Evolutionary conservation across 768 basidiomycete species (phyloP), one percentile per base, ranked within the genome.

Genomic region (Amanita inopinata): DNA sequence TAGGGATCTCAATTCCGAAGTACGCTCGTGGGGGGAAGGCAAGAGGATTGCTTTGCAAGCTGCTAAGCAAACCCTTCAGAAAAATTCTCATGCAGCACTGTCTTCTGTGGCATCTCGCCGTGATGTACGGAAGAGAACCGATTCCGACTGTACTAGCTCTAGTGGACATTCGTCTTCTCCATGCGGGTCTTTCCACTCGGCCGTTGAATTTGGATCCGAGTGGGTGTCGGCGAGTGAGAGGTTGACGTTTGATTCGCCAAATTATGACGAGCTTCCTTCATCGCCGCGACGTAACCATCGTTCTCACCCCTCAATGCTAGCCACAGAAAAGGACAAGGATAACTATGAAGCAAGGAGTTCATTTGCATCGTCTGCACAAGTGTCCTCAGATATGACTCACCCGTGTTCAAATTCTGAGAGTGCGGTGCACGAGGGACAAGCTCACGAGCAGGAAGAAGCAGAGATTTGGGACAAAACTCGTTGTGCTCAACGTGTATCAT

Each of bases 391-490:
- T 19, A 10, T 33, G 56, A 58, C 20, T 42, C 49, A 3, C 11
- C 17, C n/a, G 11, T 20, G 15, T 17, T 27, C 41, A 5, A 31
- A 11, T 33, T 9, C 15, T 7, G 40, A 24, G 7, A 31, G 17
- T 11, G 9, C 12, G 11, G 10, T 15, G 31, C 6, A 28, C 14
- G 14, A n/a, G n/a, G n/a, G n/a, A 19, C 14, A 30, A 15, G n/a
- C n/a, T 17, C 27, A 5, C 30, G 17, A n/a, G 19, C 70, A 73
- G 33, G 85, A 89, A 57, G 70, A 81, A 58, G 87, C 89, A n/a
- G 88, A 90, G 57, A 81, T 83, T 39, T 92, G 89, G 89, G 69
- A 86, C 60, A 79, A 79, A 57, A 92, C 89, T 1, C 78, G 81
- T 36, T 83, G 80, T 25, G 87, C 85, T 10, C 83, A 87, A 51